Conservation (phyloP, 768 basidiomycete species). For the Rhodotorula graminis region DNA sequence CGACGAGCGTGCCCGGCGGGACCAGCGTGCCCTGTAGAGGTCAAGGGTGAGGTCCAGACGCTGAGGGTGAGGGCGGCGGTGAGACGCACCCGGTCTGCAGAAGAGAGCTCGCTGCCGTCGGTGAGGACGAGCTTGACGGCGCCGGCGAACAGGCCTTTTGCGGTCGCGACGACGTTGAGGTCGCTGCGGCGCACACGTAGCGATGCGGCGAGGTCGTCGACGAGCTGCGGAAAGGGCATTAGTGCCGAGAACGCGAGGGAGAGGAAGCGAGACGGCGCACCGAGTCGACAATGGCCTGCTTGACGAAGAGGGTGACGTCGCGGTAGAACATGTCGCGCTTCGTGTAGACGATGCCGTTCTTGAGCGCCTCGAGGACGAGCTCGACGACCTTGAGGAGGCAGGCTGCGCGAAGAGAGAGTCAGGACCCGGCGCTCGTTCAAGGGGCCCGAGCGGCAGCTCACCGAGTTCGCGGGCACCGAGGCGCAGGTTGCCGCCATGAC, state of each 20-base stretch:
- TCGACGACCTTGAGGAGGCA: conserved; percentile 65
- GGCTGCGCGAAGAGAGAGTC: no score
- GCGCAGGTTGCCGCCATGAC: conserved; percentile 2
- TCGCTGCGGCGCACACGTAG: conserved; percentile 67
- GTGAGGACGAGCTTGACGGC: conserved; percentile 53
- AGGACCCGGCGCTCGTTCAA: no score
- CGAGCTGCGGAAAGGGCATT: conserved; percentile 54
- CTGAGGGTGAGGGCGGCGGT: fast-evolving
- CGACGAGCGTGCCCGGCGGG: conserved; percentile 69
- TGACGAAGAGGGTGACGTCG: conserved; percentile 71
- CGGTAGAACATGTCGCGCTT: conserved; percentile 88
- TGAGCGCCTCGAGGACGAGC: conserved; percentile 63
- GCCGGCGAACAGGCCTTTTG: conserved; percentile 82
- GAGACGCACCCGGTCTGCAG: neutral
- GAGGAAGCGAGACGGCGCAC: conserved; percentile 49
- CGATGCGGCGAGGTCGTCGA: conserved; percentile 85
- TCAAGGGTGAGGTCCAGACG: fast-evolving
- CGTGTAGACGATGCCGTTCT: conserved; percentile 57
- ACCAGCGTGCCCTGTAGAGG: conserved; percentile 63
- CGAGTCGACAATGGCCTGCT: conserved; percentile 70
- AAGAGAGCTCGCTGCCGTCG: conserved; percentile 24
- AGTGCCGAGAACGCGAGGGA: neutral
- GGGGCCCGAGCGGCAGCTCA: neutral
- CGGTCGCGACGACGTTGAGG: conserved; percentile 78
- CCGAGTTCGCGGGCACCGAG: conserved; percentile 17